Evolutionary conservation across 306 rosid species (phyloP), one percentile per base, ranked within the genome.

Genomic region (Lotus japonicus): DNA sequence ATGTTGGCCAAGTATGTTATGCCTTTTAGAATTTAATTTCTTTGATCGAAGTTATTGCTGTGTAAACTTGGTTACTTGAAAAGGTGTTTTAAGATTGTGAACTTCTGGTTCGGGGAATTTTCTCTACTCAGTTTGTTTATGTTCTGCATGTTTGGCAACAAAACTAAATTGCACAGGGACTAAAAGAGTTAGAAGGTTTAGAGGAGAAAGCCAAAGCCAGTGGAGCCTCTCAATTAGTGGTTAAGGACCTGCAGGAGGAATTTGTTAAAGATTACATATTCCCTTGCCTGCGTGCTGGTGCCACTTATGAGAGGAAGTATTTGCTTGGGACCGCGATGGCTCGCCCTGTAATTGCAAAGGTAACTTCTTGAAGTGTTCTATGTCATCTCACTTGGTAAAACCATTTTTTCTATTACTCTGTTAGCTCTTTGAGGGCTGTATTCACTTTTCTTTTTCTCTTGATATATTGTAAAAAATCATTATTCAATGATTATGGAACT

Each of bases 301-400:
- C 99, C 65, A 41, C 90, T 70, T 90, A 88, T 77, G 99, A 95
- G 78, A 90, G 97, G 78, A 95, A 95, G 81, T 90, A 88, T 80
- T 78, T 90, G 88, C 83, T 90, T 15, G 99, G 99, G n/a, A 95
- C 99, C 43, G 90, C 99, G 41, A 95, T 95, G 97, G 99, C 97
- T 17, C 95, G 97, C 52, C 99, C 99, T 64, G 97, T 90, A 71
- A 95, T 95, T 16, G 82, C 85, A 26, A 81, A 81, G 72, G 85
- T 81, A 72, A 16, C 56, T 51, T 18, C 67, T 73, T 57, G 31
- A 26, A 26, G 31, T 26, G 44, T 68, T 44, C 11, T 48, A 15
- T 48, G 49, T 41, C 13, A 61, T 48, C 56, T 66, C 57, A 9
- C 56, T 61, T 35, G 44, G 51, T 26, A 54, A 11, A 43, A 7